Percentiles rank a stretch among this genome's conserved stretches.
Conservation (phyloP, 129 eudicot species). For the Heracleum sosnowskyi region DNA sequence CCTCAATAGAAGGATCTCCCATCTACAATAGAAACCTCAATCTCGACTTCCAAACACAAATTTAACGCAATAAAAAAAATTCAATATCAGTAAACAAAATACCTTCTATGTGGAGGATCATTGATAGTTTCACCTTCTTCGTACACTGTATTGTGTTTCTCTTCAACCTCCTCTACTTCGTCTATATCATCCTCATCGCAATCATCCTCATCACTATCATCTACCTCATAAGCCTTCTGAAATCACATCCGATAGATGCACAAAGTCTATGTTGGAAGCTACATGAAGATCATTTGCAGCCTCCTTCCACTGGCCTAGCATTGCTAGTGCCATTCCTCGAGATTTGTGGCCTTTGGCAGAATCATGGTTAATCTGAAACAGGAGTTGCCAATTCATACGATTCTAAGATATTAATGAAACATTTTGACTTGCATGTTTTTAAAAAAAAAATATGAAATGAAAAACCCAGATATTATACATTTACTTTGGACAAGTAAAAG, state of each 20-base stretch:
- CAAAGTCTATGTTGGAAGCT: constrained; percentile 86
- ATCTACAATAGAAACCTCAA: no score
- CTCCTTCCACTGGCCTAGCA: constrained; percentile 88
- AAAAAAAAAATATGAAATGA: no score
- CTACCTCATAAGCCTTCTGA: constrained; percentile 47
- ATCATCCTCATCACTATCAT: constrained; percentile 80
- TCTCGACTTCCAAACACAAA: no score
- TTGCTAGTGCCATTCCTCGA: constrained; percentile 84
- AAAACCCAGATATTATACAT: no score
- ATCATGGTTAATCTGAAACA: constrained; percentile 77
- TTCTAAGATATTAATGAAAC: background rate
- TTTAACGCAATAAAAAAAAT: no score
- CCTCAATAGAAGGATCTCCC: no score
- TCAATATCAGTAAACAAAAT: no score
- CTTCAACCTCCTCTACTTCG: constrained; percentile 22
- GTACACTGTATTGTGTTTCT: constrained; percentile 6
- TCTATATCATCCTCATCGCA: constrained; percentile 53
- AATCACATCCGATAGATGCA: background rate
- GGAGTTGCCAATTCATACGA: background rate
- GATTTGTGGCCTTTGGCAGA: constrained; percentile 95
- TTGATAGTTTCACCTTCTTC: constrained; percentile 43
- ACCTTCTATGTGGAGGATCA: no score
- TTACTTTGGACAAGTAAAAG: background rate
- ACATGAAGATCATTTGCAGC: constrained; percentile 94
- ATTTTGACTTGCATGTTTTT: background rate